Conservation (phyloP, 371 early-diverging fungal species). For the Mortierella sp. region DNA sequence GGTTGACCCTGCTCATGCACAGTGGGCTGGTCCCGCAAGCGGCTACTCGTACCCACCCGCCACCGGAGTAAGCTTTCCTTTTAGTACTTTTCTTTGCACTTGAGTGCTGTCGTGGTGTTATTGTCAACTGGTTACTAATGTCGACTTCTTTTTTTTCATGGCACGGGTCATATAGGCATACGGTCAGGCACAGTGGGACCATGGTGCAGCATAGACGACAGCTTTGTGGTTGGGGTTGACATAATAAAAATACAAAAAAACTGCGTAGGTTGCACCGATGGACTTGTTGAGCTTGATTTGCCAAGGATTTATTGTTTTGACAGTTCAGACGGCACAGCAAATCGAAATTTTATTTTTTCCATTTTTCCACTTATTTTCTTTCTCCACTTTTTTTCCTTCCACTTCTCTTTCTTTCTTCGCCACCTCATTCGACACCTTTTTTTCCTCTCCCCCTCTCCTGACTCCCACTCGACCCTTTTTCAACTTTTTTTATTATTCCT, state of each 20-base stretch:
- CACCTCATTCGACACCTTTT: not conserved
- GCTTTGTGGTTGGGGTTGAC: too few species aligned
- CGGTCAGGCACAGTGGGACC: not conserved
- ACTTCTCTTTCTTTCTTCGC: not conserved
- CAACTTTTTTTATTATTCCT: too few species aligned
- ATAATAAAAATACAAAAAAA: not conserved
- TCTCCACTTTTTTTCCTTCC: not conserved
- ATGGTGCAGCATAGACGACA: not conserved
- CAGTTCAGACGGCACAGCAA: too few species aligned
- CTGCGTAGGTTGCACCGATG: too few species aligned
- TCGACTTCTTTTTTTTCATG: not conserved
- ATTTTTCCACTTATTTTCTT: not conserved
- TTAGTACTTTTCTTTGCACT: not conserved
- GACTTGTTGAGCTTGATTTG: too few species aligned
- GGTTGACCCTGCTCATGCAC: not conserved
- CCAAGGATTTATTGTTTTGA: too few species aligned
- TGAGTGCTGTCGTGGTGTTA: not conserved
- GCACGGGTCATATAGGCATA: not conserved
- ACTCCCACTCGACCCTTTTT: not conserved
- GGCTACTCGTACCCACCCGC: constrained; percentile 1
- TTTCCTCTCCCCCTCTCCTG: too few species aligned
- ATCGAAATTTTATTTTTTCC: not conserved
- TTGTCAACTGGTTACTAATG: not conserved
- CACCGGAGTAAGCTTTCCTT: not conserved
- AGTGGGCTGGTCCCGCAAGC: constrained; percentile 13